Percentiles rank a stretch among this genome's conserved stretches.
Conservation (phyloP, 2,329 filamentous ascomycete species). For the Neopestalotiopsis sp. region DNA sequence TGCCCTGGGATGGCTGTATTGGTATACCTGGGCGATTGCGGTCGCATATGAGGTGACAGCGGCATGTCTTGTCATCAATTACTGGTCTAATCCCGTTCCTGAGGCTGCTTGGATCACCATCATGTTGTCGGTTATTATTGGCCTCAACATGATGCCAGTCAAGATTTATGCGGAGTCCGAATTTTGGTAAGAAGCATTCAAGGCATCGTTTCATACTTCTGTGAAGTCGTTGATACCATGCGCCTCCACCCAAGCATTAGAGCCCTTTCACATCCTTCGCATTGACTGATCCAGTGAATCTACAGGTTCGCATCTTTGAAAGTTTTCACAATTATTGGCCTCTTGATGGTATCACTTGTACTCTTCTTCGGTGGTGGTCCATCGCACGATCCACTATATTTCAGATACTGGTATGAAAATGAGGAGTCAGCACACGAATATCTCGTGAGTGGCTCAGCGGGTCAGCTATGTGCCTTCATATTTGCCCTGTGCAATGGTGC, state of each 20-base stretch:
- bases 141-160: constrained; percentile 48
- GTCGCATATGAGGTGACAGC: constrained; percentile 51
- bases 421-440: constrained; percentile 28
- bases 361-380: constrained; percentile 54
- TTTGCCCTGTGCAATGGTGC: constrained; percentile 10
- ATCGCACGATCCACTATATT: constrained; percentile 46
- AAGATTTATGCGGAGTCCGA: constrained; percentile 56
- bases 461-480: constrained; percentile 27
- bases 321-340: constrained; percentile 52
- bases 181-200: constrained; percentile 39
- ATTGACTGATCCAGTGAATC: not conserved
- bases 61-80: constrained; percentile 48
- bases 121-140: constrained; percentile 43
- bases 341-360: constrained; percentile 53
- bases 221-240: not conserved
- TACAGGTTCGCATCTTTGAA: constrained; percentile 51
- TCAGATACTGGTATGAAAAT: constrained; percentile 42
- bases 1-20: constrained; percentile 47
- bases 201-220: not conserved
- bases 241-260: not conserved
- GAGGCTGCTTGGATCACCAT: constrained; percentile 50
- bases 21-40: constrained; percentile 51
- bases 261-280: not conserved
- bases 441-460: constrained; percentile 26
- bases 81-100: constrained; percentile 34